Evolutionary conservation across 768 basidiomycete species (phyloP).

Genomic region (Rhodotorula kratochvilovae): DNA sequence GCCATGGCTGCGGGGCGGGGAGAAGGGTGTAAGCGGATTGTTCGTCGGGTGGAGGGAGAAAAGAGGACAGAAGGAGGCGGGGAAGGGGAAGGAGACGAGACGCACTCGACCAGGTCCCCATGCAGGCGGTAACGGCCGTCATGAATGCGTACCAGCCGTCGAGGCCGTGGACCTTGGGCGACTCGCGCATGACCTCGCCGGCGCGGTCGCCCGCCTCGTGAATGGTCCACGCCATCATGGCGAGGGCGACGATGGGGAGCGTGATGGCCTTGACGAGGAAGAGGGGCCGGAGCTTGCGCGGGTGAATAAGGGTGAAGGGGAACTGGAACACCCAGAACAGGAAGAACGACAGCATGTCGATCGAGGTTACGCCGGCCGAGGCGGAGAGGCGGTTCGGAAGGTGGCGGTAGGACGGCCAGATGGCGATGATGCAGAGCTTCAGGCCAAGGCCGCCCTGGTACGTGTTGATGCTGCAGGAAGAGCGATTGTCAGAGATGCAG

Average conservation of each 20-base stretch:
- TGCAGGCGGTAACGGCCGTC: conserved; percentile 21
- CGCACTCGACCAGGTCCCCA: conserved; percentile 14
- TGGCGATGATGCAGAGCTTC: conserved; percentile 27
- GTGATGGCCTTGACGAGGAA: conserved; percentile 36
- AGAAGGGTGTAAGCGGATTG: too few species aligned
- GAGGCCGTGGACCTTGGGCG: conserved; percentile 11
- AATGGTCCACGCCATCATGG: conserved; percentile 32
- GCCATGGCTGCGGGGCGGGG: conserved; percentile 9
- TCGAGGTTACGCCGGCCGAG: conserved; percentile 22
- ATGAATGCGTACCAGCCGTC: conserved; percentile 13
- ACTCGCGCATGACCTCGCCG: conserved; percentile 11
- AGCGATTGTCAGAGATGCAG: background rate
- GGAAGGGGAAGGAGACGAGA: background rate
- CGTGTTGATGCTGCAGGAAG: background rate
- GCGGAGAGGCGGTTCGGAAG: conserved; percentile 30
- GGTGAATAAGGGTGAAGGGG: conserved; percentile 32
- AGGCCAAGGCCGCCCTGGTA: conserved; percentile 27
- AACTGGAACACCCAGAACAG: conserved; percentile 21
- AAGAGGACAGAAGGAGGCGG: too few species aligned
- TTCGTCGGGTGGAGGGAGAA: too few species aligned
- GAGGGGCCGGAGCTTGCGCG: conserved; percentile 29
- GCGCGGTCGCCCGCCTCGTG: conserved; percentile 27
- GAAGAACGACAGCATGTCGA: conserved; percentile 35
- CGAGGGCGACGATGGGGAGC: conserved; percentile 30
- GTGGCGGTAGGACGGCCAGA: conserved; percentile 30